Evolutionary conservation across 2,329 filamentous ascomycete species (phyloP).

Genomic region (Cladophialophora psammophila): DNA sequence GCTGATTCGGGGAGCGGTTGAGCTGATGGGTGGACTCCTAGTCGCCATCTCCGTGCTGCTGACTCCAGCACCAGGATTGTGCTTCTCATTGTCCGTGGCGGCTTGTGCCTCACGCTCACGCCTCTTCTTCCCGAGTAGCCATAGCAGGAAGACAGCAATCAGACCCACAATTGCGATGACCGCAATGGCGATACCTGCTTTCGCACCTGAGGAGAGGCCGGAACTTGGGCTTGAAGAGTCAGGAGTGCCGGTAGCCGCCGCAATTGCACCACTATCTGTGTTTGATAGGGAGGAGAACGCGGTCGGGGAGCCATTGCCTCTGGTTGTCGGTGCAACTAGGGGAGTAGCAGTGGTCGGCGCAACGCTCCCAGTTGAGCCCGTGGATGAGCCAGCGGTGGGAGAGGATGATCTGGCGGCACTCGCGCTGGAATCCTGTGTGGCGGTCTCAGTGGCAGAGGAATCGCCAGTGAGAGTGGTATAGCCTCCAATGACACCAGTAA

Average conservation of each 20-base stretch:
- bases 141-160: conserved; percentile 72
- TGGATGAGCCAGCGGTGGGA: conserved; percentile 14
- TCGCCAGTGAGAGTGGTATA: conserved; percentile 50
- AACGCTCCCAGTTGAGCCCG: conserved; percentile 38
- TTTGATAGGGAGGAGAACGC: conserved; percentile 17
- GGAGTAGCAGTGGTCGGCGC: conserved; percentile 33
- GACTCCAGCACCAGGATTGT: conserved; percentile 44
- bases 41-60: conserved; percentile 47
- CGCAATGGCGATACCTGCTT: conserved; percentile 86
- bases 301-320: conserved; percentile 31
- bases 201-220: conserved; percentile 59
- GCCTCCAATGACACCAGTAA: conserved; percentile 58
- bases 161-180: conserved; percentile 73
- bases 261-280: conserved; percentile 26
- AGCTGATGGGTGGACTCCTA: conserved; percentile 47
- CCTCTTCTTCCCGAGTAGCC: conserved; percentile 77
- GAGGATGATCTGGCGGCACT: conserved; percentile 9
- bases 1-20: conserved; percentile 78
- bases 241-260: conserved; percentile 33
- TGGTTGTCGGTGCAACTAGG: conserved; percentile 26
- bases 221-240: conserved; percentile 21
- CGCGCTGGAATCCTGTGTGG: conserved; percentile 17
- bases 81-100: conserved; percentile 70
- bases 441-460: conserved; percentile 5
- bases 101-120: conserved; percentile 59